A percentile compares a stretch with the other conserved stretches of the same genome.
Evolutionary conservation across 345 rosid species (phyloP).

Genomic region (Tarenaya hassleriana): DNA sequence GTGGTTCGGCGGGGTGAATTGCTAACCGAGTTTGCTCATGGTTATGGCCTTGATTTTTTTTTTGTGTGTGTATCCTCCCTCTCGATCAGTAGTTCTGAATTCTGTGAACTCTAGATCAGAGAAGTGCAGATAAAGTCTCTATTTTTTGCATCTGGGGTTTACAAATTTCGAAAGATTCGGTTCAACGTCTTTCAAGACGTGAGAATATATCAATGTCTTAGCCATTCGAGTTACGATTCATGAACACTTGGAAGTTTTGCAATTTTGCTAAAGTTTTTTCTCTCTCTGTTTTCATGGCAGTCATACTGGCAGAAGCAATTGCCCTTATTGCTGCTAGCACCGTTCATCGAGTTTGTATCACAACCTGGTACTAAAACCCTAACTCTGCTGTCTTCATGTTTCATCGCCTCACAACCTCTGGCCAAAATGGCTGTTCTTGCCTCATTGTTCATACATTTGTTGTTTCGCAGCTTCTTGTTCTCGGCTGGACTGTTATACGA

Average conservation of each 20-base stretch:
- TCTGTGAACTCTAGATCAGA: too few relatives aligned
- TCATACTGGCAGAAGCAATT: slow-evolving; percentile 54
- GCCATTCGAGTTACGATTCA: neutral
- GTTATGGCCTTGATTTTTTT: too few relatives aligned
- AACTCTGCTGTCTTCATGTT: slow-evolving; percentile 6
- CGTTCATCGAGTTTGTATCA: slow-evolving; percentile 72
- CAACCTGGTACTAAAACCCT: slow-evolving; percentile 61
- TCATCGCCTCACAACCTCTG: neutral
- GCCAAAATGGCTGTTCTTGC: neutral
- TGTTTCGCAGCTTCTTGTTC: slow-evolving; percentile 78
- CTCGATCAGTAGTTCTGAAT: too few relatives aligned
- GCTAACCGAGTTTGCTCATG: too few relatives aligned
- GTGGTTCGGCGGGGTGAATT: too few relatives aligned
- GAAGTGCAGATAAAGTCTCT: too few relatives aligned
- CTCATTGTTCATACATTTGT: slow-evolving; percentile 9
- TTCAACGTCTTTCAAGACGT: neutral
- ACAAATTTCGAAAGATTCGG: neutral
- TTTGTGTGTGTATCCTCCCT: too few relatives aligned
- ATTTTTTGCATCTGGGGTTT: too few relatives aligned
- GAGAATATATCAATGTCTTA: neutral
- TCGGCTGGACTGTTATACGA: slow-evolving; percentile 63
- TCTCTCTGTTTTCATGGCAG: slow-evolving; percentile 36
- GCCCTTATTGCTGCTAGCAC: slow-evolving; percentile 72
- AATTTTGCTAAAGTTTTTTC: neutral
- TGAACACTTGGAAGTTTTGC: neutral